phyloP scores from a whole-genome alignment of 768 basidiomycete species.

The Asterophora parasitica region DNA sequence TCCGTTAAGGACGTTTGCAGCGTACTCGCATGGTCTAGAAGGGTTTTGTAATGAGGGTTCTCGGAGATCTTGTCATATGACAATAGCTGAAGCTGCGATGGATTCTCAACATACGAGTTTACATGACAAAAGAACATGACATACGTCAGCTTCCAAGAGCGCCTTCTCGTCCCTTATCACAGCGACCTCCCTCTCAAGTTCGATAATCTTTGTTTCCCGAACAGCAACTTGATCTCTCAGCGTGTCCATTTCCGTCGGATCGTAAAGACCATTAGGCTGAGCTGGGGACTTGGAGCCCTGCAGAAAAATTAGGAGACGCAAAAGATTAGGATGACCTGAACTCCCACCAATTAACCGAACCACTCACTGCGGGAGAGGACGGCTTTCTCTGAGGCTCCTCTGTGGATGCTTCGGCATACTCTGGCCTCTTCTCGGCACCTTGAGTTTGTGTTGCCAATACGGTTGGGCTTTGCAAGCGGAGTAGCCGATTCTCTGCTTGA shows the following conservation, averaged over 20 bases:
- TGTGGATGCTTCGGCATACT: conserved; percentile 31
- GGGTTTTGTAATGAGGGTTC: conserved; percentile 48
- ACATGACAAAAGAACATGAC: conserved; percentile 8
- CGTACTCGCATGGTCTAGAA: conserved; percentile 49
- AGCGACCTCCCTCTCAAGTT: conserved; percentile 43
- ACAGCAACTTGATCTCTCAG: conserved; percentile 38
- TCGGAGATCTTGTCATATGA: conserved; percentile 44
- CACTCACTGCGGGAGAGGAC: conserved; percentile 73
- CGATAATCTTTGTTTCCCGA: conserved; percentile 41
- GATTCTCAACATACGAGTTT: neutral
- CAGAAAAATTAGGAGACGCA: conserved; percentile 37
- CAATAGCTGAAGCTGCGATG: conserved; percentile 34
- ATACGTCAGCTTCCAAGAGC: conserved; percentile 41
- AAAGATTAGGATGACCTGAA: conserved; percentile 39
- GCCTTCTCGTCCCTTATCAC: conserved; percentile 42
- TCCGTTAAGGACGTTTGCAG: conserved; percentile 41
- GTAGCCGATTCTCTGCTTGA: conserved; percentile 55
- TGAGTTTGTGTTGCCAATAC: conserved; percentile 43
- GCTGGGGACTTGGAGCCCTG: conserved; percentile 36
- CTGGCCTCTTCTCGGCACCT: conserved; percentile 21
- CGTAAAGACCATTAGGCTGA: conserved; percentile 35
- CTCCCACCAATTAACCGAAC: conserved; percentile 64
- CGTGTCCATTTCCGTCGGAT: conserved; percentile 30
- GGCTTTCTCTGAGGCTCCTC: conserved; percentile 48
- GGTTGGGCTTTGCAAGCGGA: conserved; percentile 53